These are phyloP conservation scores for Platanthera guangdongensis DNA, from an alignment of 106 monocot genomes.

Conservation along the genomic window DNA sequence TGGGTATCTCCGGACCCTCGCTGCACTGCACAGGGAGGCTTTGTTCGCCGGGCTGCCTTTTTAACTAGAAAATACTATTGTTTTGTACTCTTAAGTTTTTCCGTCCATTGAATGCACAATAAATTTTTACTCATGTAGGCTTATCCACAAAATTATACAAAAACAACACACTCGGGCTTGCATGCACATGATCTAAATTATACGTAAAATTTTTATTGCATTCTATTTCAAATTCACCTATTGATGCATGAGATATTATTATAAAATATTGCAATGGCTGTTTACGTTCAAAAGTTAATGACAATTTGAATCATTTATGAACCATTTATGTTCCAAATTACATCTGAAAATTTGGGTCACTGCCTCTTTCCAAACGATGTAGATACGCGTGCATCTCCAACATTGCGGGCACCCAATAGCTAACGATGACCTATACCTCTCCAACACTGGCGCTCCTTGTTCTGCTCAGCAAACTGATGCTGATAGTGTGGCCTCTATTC, in stretches of 20 bases:
- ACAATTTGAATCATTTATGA: neutral
- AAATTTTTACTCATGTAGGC: neutral
- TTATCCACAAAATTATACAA: neutral
- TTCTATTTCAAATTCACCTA: neutral
- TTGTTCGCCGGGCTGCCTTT: too few species aligned
- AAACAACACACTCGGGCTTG: too few species aligned
- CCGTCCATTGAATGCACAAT: neutral
- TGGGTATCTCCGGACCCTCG: too few species aligned
- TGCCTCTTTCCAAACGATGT: slow-evolving; percentile 11
- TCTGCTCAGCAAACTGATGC: slow-evolving; percentile 40
- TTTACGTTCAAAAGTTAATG: too few species aligned
- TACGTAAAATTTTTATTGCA: neutral
- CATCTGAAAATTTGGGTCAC: neutral
- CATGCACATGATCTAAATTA: neutral
- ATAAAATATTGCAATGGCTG: too few species aligned
- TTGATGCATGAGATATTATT: neutral
- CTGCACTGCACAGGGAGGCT: too few species aligned
- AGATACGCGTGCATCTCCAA: slow-evolving; percentile 98
- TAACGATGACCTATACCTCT: slow-evolving; percentile 73
- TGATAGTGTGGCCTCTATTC: slow-evolving; percentile 27
- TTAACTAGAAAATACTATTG: too few species aligned
- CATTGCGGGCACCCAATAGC: slow-evolving; percentile 75
- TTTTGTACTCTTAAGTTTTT: neutral
- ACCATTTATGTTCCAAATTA: neutral
- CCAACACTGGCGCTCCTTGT: slow-evolving; percentile 28